phyloP scores from a whole-genome alignment of 306 rosid genomes.

The Amphicarpaea edgeworthii region DNA sequence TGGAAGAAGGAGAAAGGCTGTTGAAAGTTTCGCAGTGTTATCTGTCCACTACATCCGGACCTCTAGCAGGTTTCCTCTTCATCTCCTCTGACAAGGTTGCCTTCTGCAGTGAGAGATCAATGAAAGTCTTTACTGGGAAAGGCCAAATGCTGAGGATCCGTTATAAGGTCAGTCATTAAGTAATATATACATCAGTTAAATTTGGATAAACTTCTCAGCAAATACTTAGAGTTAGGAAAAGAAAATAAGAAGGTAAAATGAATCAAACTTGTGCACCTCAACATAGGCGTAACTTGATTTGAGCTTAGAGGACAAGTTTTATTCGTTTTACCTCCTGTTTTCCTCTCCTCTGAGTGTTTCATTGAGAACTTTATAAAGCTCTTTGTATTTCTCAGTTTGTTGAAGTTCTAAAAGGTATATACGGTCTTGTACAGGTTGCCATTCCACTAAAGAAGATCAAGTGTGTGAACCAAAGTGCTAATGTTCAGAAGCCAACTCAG shows the following conservation, averaged over 20 bases:
- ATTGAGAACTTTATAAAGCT: neutral
- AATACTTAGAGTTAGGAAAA: neutral
- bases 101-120: slow-evolving; percentile 79
- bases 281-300: neutral
- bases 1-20: slow-evolving; percentile 63
- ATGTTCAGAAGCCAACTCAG: slow-evolving; percentile 44
- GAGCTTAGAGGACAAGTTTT: neutral
- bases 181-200: neutral
- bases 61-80: slow-evolving; percentile 82
- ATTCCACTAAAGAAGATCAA: slow-evolving; percentile 48
- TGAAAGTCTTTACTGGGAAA: slow-evolving; percentile 54
- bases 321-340: neutral
- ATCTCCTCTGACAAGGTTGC: slow-evolving; percentile 74
- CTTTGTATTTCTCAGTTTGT: neutral
- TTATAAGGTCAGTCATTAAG: slow-evolving; percentile 37
- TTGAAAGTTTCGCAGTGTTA: slow-evolving; percentile 67
- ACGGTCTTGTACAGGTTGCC: slow-evolving; percentile 35
- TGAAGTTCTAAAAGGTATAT: slow-evolving; percentile 16
- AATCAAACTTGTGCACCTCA: neutral
- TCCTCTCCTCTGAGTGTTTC: neutral
- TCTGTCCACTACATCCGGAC: slow-evolving; percentile 81
- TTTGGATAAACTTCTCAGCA: neutral
- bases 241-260: neutral
- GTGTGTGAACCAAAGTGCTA: slow-evolving; percentile 43
- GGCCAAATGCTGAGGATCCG: slow-evolving; percentile 53